Evolutionary conservation across 306 rosid genomes (phyloP), one percentile per base, ranked within the genome.

Genomic region (Oemleria cerasiformis): DNA sequence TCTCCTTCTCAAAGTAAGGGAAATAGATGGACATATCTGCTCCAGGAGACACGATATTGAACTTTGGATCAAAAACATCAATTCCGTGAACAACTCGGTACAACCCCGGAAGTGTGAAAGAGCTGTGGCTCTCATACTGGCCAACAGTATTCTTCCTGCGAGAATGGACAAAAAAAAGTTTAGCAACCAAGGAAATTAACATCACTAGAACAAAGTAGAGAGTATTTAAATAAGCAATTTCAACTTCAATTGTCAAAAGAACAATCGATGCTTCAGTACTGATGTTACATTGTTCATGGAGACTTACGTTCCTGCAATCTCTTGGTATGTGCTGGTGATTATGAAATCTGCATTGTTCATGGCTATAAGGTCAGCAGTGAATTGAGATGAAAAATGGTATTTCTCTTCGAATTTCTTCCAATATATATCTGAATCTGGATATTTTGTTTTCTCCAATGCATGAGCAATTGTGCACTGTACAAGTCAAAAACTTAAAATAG

Each of bases 1-100:
- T 84, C 71, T 87, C 74, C 84, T 89, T 85, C 1, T 89, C 96
- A 42, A 88, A 84, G 79, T 83, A 94, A 45, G 98, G 92, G 79
- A 94, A 94, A 80, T 91, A 94, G 36, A 94, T 94, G 71, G 72
- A 8, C 94, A 82, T 81, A 78, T 91, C 98, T 43, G 98, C 96
- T 79, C 98, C 98, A 63, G 98, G 98, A 76, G 98, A 94, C 78
- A 94, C 95, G 20, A 88, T 94, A 74, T 94, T 91, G 85, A 94
- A 94, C 96, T 94, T 94, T 67, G 98, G 96, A 82, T 94, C 99
- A 78, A 94, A 91, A 73, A 91, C 97, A 86, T 94, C 84, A 81
- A 94, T 87, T 63, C 99, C 99, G 51, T 94, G 96, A 71, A 94
- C 97, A 69, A 94, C 99, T 79, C 95, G 86, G 36, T 91, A 94